A percentile compares a stretch with the other conserved stretches of the same genome.
phyloP scores from a whole-genome alignment of 2,329 filamentous ascomycete species.

The Fusarium praegraminearum region DNA sequence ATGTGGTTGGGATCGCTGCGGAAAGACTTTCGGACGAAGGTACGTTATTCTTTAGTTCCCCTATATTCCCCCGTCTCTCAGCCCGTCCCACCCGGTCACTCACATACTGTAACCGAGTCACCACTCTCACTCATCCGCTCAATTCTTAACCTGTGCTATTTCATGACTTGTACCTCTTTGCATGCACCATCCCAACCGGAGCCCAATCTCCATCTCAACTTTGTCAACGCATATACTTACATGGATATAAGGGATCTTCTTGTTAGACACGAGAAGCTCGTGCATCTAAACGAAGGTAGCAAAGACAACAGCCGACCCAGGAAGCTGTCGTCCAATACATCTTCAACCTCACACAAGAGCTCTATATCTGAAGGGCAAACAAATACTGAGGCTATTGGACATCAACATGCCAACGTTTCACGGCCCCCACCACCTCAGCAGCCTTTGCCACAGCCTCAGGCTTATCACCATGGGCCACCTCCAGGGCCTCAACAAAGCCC shows the following conservation, averaged over 20 bases:
- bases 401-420: slow-evolving; percentile 52
- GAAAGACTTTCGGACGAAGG: slow-evolving; percentile 72
- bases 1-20: slow-evolving; percentile 69
- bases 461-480: slow-evolving; percentile 57
- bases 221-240: slow-evolving; percentile 56
- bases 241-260: slow-evolving; percentile 74
- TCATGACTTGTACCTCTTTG: slow-evolving; percentile 2
- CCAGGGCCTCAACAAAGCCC: slow-evolving; percentile 54
- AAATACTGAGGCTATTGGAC: slow-evolving; percentile 60
- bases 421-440: slow-evolving; percentile 48
- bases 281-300: slow-evolving; percentile 70
- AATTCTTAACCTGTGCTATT: slow-evolving; percentile 20
- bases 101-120: slow-evolving; percentile 29
- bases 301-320: slow-evolving; percentile 65
- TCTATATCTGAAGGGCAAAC: slow-evolving; percentile 62
- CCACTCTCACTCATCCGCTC: slow-evolving; percentile 29
- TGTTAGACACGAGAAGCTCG: slow-evolving; percentile 73
- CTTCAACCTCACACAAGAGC: slow-evolving; percentile 58
- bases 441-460: slow-evolving; percentile 43
- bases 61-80: slow-evolving; percentile 39
- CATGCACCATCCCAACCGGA: slow-evolving; percentile 3
- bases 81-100: slow-evolving; percentile 33
- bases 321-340: slow-evolving; percentile 63
- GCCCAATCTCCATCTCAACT: slow-evolving; percentile 2
- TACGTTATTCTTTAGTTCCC: slow-evolving; percentile 56